phyloP scores from a whole-genome alignment of 768 basidiomycete species.

The Kwoniella pini region DNA sequence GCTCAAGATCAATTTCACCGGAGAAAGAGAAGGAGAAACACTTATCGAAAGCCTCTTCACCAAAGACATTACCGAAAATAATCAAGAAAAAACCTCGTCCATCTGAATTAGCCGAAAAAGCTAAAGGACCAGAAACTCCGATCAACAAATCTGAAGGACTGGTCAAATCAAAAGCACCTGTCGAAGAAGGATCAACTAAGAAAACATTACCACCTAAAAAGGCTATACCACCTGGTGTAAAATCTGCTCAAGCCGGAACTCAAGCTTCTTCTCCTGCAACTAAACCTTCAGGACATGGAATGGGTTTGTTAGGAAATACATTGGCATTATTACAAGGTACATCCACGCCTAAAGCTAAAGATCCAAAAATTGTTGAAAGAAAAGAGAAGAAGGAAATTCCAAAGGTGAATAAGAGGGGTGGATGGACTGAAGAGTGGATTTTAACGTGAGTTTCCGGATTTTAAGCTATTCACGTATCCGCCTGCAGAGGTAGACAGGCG shows the following conservation, averaged over 20 bases:
- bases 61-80: background rate
- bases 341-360: slow-evolving; percentile 9
- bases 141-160: slow-evolving; percentile 8
- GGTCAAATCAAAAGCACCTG: slow-evolving; percentile 5
- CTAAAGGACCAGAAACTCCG: slow-evolving; percentile 6
- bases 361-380: background rate
- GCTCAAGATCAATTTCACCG: too few relatives aligned
- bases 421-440: slow-evolving; percentile 16
- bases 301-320: slow-evolving; percentile 16
- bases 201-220: slow-evolving; percentile 4
- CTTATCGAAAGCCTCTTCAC: too few relatives aligned
- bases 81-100: slow-evolving; percentile 7
- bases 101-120: background rate
- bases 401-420: slow-evolving; percentile 1
- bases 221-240: background rate
- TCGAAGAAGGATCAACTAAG: slow-evolving; percentile 2
- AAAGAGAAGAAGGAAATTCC: background rate
- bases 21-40: too few relatives aligned
- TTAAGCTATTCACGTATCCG: too few relatives aligned
- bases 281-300: slow-evolving; percentile 3
- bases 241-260: background rate
- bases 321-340: slow-evolving; percentile 17
- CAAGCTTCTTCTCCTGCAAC: background rate
- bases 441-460: slow-evolving; percentile 19
- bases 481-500: too few relatives aligned